phyloP scores from a whole-genome alignment of 1,284 basidiomycete species.

The Trametes hirsuta region DNA sequence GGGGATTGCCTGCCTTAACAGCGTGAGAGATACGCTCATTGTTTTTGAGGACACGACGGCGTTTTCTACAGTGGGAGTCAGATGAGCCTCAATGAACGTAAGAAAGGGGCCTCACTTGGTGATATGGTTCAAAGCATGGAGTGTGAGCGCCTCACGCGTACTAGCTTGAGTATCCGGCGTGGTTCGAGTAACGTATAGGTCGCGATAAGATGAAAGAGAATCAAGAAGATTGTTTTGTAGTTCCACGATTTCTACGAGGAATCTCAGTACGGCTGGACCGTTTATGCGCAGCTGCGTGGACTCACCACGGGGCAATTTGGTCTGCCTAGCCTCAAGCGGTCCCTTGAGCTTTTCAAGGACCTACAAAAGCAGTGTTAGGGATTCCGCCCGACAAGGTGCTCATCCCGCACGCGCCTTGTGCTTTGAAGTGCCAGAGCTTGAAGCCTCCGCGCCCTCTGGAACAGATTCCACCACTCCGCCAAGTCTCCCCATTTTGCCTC shows the following conservation, averaged over 20 bases:
- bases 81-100: neutral
- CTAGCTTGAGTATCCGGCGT: slow-evolving; percentile 55
- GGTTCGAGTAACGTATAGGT: slow-evolving; percentile 73
- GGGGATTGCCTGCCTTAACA: slow-evolving; percentile 54
- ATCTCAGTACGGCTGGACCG: slow-evolving; percentile 8
- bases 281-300: neutral
- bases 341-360: slow-evolving; percentile 61
- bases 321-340: slow-evolving; percentile 57
- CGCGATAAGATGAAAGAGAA: slow-evolving; percentile 67
- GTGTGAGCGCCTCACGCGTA: slow-evolving; percentile 66
- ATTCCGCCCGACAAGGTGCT: neutral
- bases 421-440: slow-evolving; percentile 10
- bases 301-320: slow-evolving; percentile 56
- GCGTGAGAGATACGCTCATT: slow-evolving; percentile 86
- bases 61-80: slow-evolving; percentile 64
- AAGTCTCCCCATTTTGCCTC: slow-evolving; percentile 48
- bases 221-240: slow-evolving; percentile 70
- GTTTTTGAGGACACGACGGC: slow-evolving; percentile 91
- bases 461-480: slow-evolving; percentile 57
- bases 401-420: slow-evolving; percentile 11
- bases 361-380: slow-evolving; percentile 40
- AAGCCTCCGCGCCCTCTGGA: slow-evolving; percentile 44
- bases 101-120: slow-evolving; percentile 60
- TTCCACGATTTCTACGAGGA: slow-evolving; percentile 46
- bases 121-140: slow-evolving; percentile 86